Conservation (phyloP, 129 eudicot genomes). For the Lactuca saligna region DNA sequence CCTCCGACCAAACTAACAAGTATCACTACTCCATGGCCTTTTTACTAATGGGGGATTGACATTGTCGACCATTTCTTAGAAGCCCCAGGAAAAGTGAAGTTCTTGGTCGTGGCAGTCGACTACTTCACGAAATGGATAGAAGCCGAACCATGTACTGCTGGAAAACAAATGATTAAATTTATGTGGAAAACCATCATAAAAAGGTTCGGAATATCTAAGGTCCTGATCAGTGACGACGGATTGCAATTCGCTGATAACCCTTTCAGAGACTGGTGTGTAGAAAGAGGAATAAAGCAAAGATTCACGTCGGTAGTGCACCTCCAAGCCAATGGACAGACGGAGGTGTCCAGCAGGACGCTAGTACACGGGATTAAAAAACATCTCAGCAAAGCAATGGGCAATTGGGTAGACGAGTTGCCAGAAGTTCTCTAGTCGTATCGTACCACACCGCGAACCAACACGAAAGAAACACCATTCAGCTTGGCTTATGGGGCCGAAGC, state of each 20-base stretch:
- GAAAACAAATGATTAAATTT: too few relatives aligned
- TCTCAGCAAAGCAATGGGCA: not conserved
- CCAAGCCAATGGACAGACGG: not conserved
- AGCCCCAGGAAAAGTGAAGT: not conserved
- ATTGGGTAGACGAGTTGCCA: not conserved
- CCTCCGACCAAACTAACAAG: not conserved
- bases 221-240: too few relatives aligned
- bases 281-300: not conserved
- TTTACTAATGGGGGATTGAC: constrained; percentile 1
- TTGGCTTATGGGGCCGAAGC: too few relatives aligned
- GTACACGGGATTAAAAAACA: not conserved
- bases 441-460: not conserved
- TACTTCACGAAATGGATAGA: not conserved
- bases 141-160: too few relatives aligned
- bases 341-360: not conserved
- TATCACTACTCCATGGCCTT: not conserved
- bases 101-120: too few relatives aligned
- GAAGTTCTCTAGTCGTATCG: not conserved
- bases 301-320: not conserved
- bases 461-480: too few relatives aligned
- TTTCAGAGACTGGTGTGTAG: not conserved
- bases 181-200: too few relatives aligned
- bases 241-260: too few relatives aligned
- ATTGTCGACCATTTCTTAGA: not conserved
- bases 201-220: too few relatives aligned